phyloP scores from a whole-genome alignment of 495 filamentous ascomycete species.

The Lentithecium fluviatile region DNA sequence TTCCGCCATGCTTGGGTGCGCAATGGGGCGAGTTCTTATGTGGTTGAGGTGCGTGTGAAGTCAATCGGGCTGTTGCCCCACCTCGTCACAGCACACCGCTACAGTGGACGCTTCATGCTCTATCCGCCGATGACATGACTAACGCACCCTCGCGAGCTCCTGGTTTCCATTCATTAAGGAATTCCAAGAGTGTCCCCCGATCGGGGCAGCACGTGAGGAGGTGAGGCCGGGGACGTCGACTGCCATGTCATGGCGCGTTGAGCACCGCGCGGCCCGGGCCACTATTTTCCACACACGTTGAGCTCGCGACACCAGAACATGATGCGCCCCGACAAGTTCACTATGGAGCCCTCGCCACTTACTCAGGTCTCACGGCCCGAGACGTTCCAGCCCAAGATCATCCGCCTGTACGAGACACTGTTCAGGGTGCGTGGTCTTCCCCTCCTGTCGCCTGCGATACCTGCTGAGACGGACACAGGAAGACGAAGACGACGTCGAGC shows the following conservation, averaged over 20 bases:
- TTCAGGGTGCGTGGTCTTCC: conserved; percentile 62
- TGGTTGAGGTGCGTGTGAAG: too few relatives aligned
- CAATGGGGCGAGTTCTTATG: too few relatives aligned
- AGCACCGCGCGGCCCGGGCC: neutral
- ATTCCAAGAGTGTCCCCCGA: too few relatives aligned
- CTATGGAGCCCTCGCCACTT: conserved; percentile 87
- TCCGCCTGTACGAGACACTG: conserved; percentile 80
- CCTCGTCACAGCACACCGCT: too few relatives aligned
- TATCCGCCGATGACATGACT: too few relatives aligned
- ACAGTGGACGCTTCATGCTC: too few relatives aligned
- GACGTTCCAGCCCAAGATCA: conserved; percentile 88
- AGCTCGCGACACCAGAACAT: neutral
- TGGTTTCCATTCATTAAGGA: too few relatives aligned
- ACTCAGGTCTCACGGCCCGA: conserved; percentile 90
- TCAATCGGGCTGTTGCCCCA: too few relatives aligned
- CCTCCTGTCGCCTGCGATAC: conserved; percentile 3
- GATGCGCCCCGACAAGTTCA: too few relatives aligned
- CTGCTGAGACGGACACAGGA: conserved; percentile 42
- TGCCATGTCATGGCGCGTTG: neutral
- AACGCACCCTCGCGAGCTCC: too few relatives aligned
- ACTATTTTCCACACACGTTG: neutral
- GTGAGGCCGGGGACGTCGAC: too few relatives aligned
- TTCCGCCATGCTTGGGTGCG: conserved; percentile 32
- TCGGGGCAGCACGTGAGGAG: too few relatives aligned
- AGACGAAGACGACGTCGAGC: conserved; percentile 63